These are phyloP conservation scores for Neurospora intermedia DNA, from an alignment of 495 filamentous ascomycete species.

Conservation along the genomic window DNA sequence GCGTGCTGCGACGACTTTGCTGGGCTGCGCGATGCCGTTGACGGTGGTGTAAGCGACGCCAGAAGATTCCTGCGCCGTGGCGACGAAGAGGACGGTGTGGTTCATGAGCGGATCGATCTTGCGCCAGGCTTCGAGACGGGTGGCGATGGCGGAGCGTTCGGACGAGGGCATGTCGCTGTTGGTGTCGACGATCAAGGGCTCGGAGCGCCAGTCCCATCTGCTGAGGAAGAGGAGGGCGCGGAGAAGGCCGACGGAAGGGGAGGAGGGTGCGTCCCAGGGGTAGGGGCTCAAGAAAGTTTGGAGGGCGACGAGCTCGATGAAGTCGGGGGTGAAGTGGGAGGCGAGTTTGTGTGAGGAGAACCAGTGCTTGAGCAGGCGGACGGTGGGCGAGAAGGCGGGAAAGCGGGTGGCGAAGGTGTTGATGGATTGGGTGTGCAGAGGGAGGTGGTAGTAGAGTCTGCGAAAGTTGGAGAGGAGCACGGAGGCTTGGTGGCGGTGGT, in stretches of 20 bases:
- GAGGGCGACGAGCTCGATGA: conserved; percentile 70
- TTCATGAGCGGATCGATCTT: conserved; percentile 84
- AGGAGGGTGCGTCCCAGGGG: conserved; percentile 70
- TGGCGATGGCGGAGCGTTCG: conserved; percentile 51
- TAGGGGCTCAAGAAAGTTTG: conserved; percentile 71
- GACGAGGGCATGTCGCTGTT: conserved; percentile 40
- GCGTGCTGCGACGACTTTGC: conserved; percentile 73
- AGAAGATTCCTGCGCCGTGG: conserved; percentile 63
- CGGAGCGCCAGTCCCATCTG: conserved; percentile 81
- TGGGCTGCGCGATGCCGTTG: conserved; percentile 38
- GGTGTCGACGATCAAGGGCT: conserved; percentile 72
- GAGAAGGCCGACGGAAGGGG: conserved; percentile 69
- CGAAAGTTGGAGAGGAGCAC: conserved; percentile 60
- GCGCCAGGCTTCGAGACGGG: conserved; percentile 67
- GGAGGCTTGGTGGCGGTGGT: conserved; percentile 53
- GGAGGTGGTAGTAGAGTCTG: conserved; percentile 56
- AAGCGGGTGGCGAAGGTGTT: conserved; percentile 69
- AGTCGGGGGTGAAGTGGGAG: conserved; percentile 61
- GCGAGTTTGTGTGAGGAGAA: conserved; percentile 73
- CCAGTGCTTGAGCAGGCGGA: conserved; percentile 87
- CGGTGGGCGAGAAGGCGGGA: conserved; percentile 69
- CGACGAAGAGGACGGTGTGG: conserved; percentile 67
- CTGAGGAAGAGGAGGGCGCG: conserved; percentile 67
- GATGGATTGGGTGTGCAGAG: conserved; percentile 71
- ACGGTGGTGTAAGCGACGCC: conserved; percentile 72